Percentiles rank a stretch among this genome's conserved stretches.
Evolutionary conservation across 2,329 filamentous ascomycete genomes (phyloP).

Genomic region (Berkeleyomyces basicola): DNA sequence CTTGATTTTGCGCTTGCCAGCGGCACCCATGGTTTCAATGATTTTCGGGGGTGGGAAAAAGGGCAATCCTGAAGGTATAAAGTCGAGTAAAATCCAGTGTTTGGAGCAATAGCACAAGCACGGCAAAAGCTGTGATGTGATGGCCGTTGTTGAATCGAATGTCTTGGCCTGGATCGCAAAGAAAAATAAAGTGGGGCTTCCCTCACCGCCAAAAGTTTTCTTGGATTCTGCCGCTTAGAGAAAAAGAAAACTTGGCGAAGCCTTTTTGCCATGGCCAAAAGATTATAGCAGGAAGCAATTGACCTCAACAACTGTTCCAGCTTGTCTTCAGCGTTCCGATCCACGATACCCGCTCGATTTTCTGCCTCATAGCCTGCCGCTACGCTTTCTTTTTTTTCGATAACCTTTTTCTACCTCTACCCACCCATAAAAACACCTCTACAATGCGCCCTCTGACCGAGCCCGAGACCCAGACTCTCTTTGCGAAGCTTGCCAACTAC

Average conservation of each 20-base stretch:
- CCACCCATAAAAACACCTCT: slow-evolving; percentile 1
- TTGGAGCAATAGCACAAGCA: background rate
- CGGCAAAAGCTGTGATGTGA: background rate
- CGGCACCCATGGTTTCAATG: slow-evolving; percentile 3
- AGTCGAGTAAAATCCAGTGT: background rate
- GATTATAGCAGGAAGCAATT: slow-evolving; percentile 6
- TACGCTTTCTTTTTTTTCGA: background rate
- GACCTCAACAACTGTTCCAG: background rate
- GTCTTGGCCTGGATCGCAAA: slow-evolving; percentile 8
- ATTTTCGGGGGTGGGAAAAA: background rate
- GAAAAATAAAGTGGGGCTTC: slow-evolving; percentile 10
- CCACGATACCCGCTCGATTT: background rate
- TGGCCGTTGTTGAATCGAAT: background rate
- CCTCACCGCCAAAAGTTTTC: slow-evolving; percentile 19
- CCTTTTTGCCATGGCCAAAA: background rate
- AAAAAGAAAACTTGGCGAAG: slow-evolving; percentile 12
- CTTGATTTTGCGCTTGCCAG: slow-evolving; percentile 11
- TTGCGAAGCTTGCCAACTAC: slow-evolving; percentile 88
- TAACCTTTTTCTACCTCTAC: background rate
- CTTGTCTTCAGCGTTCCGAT: background rate
- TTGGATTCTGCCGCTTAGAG: slow-evolving; percentile 16
- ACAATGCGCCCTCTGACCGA: slow-evolving; percentile 72
- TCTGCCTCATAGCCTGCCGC: background rate
- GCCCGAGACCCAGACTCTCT: slow-evolving; percentile 62
- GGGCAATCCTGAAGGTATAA: background rate